A percentile compares a stretch with the other conserved stretches of the same genome.
Evolutionary conservation across 352 stramenopile genomes (phyloP).

Genomic region (Globisporangium cylindrosporum): DNA sequence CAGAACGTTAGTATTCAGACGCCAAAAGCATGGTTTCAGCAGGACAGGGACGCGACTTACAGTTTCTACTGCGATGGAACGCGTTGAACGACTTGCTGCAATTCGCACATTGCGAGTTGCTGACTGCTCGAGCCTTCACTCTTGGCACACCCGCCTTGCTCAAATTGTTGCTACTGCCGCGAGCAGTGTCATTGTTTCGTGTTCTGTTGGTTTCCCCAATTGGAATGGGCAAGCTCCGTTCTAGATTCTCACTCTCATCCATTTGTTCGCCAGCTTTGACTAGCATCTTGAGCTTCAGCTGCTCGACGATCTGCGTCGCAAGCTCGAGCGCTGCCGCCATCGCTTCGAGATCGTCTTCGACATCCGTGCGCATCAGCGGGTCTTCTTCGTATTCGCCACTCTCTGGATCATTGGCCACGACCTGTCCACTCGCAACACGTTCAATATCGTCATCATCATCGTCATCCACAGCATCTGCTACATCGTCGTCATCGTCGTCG

Average conservation of each 20-base stretch:
- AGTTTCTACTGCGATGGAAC: conserved; percentile 67
- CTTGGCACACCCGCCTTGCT: conserved; percentile 34
- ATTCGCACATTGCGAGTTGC: conserved; percentile 37
- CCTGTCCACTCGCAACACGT: background rate
- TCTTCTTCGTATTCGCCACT: conserved; percentile 18
- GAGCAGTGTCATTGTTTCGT: background rate
- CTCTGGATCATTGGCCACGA: conserved; percentile 9
- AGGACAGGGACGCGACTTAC: conserved; percentile 17
- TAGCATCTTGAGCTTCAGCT: conserved; percentile 52
- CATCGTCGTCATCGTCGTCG: conserved; percentile 52
- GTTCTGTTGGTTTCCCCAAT: conserved; percentile 8
- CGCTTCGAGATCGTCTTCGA: conserved; percentile 39
- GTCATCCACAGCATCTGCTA: conserved; percentile 36
- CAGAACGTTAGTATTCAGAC: conserved; percentile 1
- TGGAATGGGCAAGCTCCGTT: conserved; percentile 15
- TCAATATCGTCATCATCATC: conserved; percentile 25
- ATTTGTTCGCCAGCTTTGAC: conserved; percentile 47
- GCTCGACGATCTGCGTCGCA: conserved; percentile 51
- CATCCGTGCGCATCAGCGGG: conserved; percentile 6
- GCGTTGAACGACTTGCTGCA: conserved; percentile 68
- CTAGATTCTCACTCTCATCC: conserved; percentile 24
- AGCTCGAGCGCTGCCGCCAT: conserved; percentile 50
- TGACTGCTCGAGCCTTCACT: conserved; percentile 30
- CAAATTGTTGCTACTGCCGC: conserved; percentile 10
- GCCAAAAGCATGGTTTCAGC: background rate